A percentile compares a stretch with the other conserved stretches of the same genome.
Conservation (phyloP, 2,329 filamentous ascomycete genomes). For the Calonectria honghensis region DNA sequence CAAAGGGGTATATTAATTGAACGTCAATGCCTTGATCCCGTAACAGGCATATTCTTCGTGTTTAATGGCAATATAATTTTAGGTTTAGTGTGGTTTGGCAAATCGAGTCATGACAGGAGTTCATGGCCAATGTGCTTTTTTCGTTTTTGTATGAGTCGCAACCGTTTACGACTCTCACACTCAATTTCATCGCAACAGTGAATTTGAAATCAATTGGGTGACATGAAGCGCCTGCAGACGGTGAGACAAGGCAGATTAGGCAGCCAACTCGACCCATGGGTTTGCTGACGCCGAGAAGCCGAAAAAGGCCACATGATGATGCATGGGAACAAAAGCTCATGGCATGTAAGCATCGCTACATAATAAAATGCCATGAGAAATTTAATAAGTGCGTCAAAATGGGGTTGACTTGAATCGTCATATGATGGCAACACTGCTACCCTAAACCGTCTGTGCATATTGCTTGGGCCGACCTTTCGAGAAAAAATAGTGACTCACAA, state of each 20-base stretch:
- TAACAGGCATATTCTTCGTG: background rate
- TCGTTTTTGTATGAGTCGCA: background rate
- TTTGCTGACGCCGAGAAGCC: background rate
- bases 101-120: background rate
- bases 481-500: conserved; percentile 18
- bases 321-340: background rate
- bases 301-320: background rate
- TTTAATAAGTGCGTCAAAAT: conserved; percentile 3
- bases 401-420: conserved; percentile 19
- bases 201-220: background rate
- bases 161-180: background rate
- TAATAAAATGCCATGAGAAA: conserved; percentile 11
- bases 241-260: background rate
- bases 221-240: background rate
- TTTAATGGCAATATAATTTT: conserved; percentile 11
- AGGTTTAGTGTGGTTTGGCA: background rate
- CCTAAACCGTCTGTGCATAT: background rate
- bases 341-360: background rate
- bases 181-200: too few species aligned
- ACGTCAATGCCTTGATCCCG: conserved; percentile 14
- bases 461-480: background rate
- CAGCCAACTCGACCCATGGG: background rate
- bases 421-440: conserved; percentile 1
- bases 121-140: background rate
- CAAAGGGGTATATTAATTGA: conserved; percentile 1